Evolutionary conservation across 805 yeast species (phyloP).

Genomic region (Blastobotrys mokoenaii): DNA sequence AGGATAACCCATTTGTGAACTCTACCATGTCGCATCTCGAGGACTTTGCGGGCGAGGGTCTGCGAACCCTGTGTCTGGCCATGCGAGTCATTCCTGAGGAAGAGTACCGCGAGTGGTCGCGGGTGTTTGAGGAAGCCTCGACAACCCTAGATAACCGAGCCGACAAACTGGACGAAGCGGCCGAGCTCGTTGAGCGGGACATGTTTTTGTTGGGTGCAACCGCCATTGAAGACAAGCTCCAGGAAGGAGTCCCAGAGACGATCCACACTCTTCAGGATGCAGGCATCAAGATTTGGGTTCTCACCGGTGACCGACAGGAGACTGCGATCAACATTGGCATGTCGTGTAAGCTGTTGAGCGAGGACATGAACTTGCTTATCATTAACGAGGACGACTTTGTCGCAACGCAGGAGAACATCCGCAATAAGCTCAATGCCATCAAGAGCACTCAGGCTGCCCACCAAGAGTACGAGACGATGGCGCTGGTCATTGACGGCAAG

Average conservation of each 20-base stretch:
- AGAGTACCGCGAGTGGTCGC: slow-evolving; percentile 69
- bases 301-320: slow-evolving; percentile 97
- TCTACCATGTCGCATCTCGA: slow-evolving; percentile 82
- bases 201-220: slow-evolving; percentile 88
- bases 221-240: slow-evolving; percentile 95
- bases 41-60: slow-evolving; percentile 93
- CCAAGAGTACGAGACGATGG: slow-evolving; percentile 70
- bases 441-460: slow-evolving; percentile 19
- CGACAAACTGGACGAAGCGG: slow-evolving; percentile 74
- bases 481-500: slow-evolving; percentile 89
- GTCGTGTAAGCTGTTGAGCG: slow-evolving; percentile 90
- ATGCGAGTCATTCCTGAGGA: slow-evolving; percentile 67
- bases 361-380: slow-evolving; percentile 88
- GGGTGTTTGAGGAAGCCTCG: slow-evolving; percentile 65
- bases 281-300: slow-evolving; percentile 94
- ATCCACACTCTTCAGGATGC: slow-evolving; percentile 93
- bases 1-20: slow-evolving; percentile 66
- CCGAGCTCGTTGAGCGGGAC: slow-evolving; percentile 77
- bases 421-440: slow-evolving; percentile 69
- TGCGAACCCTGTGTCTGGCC: slow-evolving; percentile 91
- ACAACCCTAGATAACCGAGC: slow-evolving; percentile 71
- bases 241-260: slow-evolving; percentile 98
- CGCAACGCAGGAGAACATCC: slow-evolving; percentile 65
- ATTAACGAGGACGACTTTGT: slow-evolving; percentile 79
- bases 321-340: slow-evolving; percentile 98